Base-by-base conservation (phyloP, 768 basidiomycete species). In the Mycena belliarum region DNA sequence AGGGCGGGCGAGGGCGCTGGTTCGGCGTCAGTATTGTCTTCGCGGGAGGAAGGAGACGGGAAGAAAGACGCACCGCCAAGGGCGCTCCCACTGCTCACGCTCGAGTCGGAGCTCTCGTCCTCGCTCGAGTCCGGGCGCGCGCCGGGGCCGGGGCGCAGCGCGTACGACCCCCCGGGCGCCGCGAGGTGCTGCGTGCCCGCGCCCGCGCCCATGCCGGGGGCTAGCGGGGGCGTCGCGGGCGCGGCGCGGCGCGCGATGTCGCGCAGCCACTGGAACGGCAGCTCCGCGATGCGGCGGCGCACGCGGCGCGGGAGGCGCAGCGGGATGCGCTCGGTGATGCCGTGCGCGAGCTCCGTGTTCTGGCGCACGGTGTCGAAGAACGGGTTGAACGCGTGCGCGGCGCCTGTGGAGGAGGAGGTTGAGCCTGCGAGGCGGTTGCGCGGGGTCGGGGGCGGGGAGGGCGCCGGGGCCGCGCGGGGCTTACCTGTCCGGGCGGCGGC, bases 311-410 rank as follows among this genome's bases (percentile, higher is more conserved):
- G 76, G 3, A 82, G 73, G 3, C 80, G 73, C 50, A 97, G 83
- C 15, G 91, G 86, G 35, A 96, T 95, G 32, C 91, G 88, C 65
- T 94, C 91, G 0, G 87, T 90, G 60, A 85, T 80, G 8, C 85
- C 84, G 32, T 85, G 77, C 3, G 87, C 82, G 23, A 97, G 83
- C 73, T 97, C 94, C 3, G 86, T 69, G 64, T 93, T 92, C 73
- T 94, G 91, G 37, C 91, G 86, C 65, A 98, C 91, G 65, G 90
- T 88, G 72, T 98, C 95, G 64, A 93, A 98, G 76, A 98, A 98
- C 11, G 96, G 96, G 69, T 96, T 98, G 63, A 79, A 85, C 6
- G 87, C 70, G 11, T 73, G 71, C 35, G 62, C n/a, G n/a, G n/a
- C n/a, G n/a, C n/a, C 35, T 49, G 29, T 37, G 44, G 4, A 23